Evolutionary conservation across 345 rosid genomes (phyloP).

Genomic region (Salix viminalis): DNA sequence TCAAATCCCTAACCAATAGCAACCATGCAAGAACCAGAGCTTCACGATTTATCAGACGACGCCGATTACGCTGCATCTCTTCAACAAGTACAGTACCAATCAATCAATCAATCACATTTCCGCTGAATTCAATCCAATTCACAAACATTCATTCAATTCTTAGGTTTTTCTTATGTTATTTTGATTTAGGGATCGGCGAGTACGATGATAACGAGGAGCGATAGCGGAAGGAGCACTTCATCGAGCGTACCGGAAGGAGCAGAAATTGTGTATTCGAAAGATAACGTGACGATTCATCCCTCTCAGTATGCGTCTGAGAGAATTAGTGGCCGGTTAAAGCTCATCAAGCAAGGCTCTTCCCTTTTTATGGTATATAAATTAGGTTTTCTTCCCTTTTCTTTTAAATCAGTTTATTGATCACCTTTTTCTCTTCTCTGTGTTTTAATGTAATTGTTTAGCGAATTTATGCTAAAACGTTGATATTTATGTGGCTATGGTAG

Average conservation of each 20-base stretch:
- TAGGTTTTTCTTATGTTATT: neutral
- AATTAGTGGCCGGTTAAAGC: slow-evolving; percentile 84
- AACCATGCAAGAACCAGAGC: slow-evolving; percentile 73
- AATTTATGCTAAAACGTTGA: neutral
- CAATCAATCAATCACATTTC: neutral
- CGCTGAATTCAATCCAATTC: neutral
- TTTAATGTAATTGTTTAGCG: neutral
- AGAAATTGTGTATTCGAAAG: slow-evolving; percentile 66
- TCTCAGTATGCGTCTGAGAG: slow-evolving; percentile 84
- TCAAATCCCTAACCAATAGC: neutral
- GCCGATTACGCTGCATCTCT: slow-evolving; percentile 93
- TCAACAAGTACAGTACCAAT: slow-evolving; percentile 51
- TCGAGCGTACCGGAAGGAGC: slow-evolving; percentile 64
- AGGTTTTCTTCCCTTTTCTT: neutral
- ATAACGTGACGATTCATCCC: slow-evolving; percentile 87
- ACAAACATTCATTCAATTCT: neutral
- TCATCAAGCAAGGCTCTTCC: slow-evolving; percentile 68
- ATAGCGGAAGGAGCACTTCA: slow-evolving; percentile 54
- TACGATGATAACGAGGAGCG: slow-evolving; percentile 46
- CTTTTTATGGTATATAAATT: slow-evolving; percentile 55
- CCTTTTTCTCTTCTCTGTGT: neutral
- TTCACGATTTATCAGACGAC: slow-evolving; percentile 90
- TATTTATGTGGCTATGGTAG: slow-evolving; percentile 29
- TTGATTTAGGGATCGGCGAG: slow-evolving; percentile 61
- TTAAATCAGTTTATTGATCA: neutral